A percentile compares a stretch with the other conserved stretches of the same genome.
These are phyloP conservation scores for Saturnispora diversa DNA, from an alignment of 805 yeast genomes.

Conservation along the genomic window DNA sequence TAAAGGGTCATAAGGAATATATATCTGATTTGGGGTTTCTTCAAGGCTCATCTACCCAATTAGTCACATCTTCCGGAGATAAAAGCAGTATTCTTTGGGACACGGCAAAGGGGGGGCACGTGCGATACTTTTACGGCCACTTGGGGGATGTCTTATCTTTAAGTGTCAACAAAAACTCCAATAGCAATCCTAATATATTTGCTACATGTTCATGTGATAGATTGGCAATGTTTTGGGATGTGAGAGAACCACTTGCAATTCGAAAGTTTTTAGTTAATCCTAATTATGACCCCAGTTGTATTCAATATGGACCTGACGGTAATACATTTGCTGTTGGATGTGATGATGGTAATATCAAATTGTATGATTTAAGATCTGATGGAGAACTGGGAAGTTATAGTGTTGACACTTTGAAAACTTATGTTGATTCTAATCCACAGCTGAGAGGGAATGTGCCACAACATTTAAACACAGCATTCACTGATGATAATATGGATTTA, in stretches of 20 bases:
- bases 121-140: slow-evolving; percentile 54
- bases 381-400: slow-evolving; percentile 52
- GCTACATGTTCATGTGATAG: slow-evolving; percentile 67
- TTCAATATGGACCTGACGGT: slow-evolving; percentile 63
- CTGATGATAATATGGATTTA: slow-evolving; percentile 4
- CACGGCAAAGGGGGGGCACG: slow-evolving; percentile 46
- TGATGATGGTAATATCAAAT: slow-evolving; percentile 65
- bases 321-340: slow-evolving; percentile 65
- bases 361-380: slow-evolving; percentile 73
- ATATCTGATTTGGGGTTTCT: slow-evolving; percentile 67
- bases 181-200: slow-evolving; percentile 31
- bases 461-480: neutral
- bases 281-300: slow-evolving; percentile 51
- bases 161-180: slow-evolving; percentile 23
- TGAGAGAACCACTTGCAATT: slow-evolving; percentile 34
- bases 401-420: slow-evolving; percentile 16
- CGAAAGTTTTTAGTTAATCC: slow-evolving; percentile 43
- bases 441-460: slow-evolving; percentile 5
- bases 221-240: slow-evolving; percentile 58
- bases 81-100: slow-evolving; percentile 79
- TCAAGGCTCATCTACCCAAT: slow-evolving; percentile 35
- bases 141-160: slow-evolving; percentile 62
- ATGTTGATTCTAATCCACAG: slow-evolving; percentile 8
- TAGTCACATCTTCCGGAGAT: slow-evolving; percentile 76
- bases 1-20: slow-evolving; percentile 80